Evolutionary conservation across 176 grass and related monocot genomes (phyloP).

Genomic region (Aechmea fasciata): DNA sequence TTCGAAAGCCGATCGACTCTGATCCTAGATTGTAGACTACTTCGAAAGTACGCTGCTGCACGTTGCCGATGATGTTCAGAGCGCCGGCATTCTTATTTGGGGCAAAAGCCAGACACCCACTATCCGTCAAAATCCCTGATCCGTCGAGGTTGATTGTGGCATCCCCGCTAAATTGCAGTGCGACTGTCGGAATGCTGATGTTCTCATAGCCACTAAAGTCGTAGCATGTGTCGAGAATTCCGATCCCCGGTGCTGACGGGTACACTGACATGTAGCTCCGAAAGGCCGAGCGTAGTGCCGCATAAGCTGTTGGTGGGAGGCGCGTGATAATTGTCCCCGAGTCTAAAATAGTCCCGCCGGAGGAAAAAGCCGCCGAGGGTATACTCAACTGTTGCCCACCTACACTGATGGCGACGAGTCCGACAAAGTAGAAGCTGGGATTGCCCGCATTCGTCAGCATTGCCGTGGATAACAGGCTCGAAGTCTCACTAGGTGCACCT

Average conservation of each 20-base stretch:
- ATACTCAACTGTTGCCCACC: not conserved
- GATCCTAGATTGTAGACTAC: conserved; percentile 26
- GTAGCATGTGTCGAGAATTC: conserved; percentile 38
- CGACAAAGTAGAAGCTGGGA: conserved; percentile 14
- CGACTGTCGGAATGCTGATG: conserved; percentile 13
- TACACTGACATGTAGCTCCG: conserved; percentile 1
- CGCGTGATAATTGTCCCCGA: conserved; percentile 33
- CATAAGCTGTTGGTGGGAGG: conserved; percentile 23
- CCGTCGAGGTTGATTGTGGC: conserved; percentile 25
- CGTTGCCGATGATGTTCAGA: conserved; percentile 25
- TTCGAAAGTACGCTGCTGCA: conserved; percentile 30
- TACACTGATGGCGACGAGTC: conserved; percentile 7
- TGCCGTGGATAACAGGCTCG: not conserved
- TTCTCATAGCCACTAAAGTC: not conserved
- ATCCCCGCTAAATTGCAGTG: conserved; percentile 27
- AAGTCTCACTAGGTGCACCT: not conserved
- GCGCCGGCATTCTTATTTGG: conserved; percentile 6
- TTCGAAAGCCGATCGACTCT: conserved; percentile 29
- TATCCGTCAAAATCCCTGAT: not conserved
- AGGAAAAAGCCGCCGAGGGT: not conserved
- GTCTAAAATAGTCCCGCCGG: conserved; percentile 17
- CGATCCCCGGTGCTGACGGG: conserved; percentile 13
- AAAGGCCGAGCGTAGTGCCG: conserved; percentile 17
- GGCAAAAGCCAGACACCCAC: conserved; percentile 34
- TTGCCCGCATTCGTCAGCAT: conserved; percentile 1